A percentile compares a stretch with the other conserved stretches of the same genome.
These are phyloP conservation scores for Talaromyces funiculosus DNA, from an alignment of 2,329 filamentous ascomycete species.

Conservation along the genomic window DNA sequence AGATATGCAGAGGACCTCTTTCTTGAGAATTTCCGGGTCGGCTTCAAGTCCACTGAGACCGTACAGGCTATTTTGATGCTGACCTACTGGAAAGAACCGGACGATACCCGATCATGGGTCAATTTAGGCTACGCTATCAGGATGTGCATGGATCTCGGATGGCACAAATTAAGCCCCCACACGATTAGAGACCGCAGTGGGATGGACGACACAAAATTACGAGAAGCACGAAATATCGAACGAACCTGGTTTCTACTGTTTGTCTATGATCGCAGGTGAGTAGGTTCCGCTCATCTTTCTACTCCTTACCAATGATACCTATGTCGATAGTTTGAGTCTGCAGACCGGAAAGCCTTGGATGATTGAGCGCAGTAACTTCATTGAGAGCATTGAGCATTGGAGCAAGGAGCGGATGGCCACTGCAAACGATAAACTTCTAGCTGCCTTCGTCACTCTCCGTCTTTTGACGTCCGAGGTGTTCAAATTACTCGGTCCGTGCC, in stretches of 20 bases:
- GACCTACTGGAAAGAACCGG: slow-evolving; percentile 41
- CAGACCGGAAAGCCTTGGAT: slow-evolving; percentile 41
- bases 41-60: slow-evolving; percentile 34
- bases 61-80: slow-evolving; percentile 31
- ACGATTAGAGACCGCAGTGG: not conserved
- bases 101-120: slow-evolving; percentile 38
- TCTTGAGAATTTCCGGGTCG: slow-evolving; percentile 25
- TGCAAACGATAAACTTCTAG: slow-evolving; percentile 30
- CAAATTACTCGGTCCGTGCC: slow-evolving; percentile 16
- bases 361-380: slow-evolving; percentile 36
- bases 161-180: slow-evolving; percentile 1
- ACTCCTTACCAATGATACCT: not conserved
- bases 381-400: slow-evolving; percentile 33
- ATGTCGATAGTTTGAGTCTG: slow-evolving; percentile 30
- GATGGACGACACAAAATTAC: slow-evolving; percentile 16
- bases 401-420: slow-evolving; percentile 23
- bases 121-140: slow-evolving; percentile 37
- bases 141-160: slow-evolving; percentile 32
- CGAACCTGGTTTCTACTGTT: slow-evolving; percentile 37
- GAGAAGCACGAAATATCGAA: slow-evolving; percentile 31
- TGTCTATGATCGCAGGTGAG: slow-evolving; percentile 36
- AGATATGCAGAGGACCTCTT: slow-evolving; percentile 28
- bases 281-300: not conserved
- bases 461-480: slow-evolving; percentile 33
- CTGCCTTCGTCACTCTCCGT: slow-evolving; percentile 34